Evolutionary conservation across 129 eudicot species (phyloP).

Genomic region (Flaveria linearis): DNA sequence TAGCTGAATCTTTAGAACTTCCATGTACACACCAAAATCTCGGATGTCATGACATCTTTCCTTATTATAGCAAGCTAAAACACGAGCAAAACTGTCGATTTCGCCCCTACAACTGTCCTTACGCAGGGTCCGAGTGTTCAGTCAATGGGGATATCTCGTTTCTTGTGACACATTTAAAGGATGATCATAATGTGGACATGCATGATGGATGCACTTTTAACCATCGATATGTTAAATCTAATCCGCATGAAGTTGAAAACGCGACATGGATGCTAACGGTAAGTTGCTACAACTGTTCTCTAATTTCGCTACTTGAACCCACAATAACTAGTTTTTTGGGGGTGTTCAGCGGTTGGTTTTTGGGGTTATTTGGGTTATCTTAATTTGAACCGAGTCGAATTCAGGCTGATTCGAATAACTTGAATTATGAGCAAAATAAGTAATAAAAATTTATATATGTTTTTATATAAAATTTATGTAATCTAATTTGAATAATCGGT

Average conservation of each 20-base stretch:
- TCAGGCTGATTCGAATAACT: no score
- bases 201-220: slow-evolving; percentile 89
- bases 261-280: slow-evolving; percentile 97
- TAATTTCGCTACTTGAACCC: not conserved
- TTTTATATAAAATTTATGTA: no score
- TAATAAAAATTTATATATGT: no score
- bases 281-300: slow-evolving; percentile 41
- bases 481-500: no score
- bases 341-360: no score
- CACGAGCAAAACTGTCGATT: slow-evolving; percentile 77
- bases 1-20: slow-evolving; percentile 78
- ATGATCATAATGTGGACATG: slow-evolving; percentile 87
- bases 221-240: slow-evolving; percentile 81
- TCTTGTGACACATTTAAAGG: slow-evolving; percentile 73
- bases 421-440: no score
- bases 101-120: slow-evolving; percentile 89
- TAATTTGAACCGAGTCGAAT: no score
- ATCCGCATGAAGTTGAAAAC: slow-evolving; percentile 84
- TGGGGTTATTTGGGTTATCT: no score
- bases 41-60: slow-evolving; percentile 79
- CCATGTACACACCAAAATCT: slow-evolving; percentile 71
- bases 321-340: no score
- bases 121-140: slow-evolving; percentile 86
- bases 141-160: slow-evolving; percentile 65
- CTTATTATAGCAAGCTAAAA: slow-evolving; percentile 70